Evolutionary conservation across 768 basidiomycete genomes (phyloP), one percentile per base, ranked within the genome.

Genomic region (Saitozyma sp.): DNA sequence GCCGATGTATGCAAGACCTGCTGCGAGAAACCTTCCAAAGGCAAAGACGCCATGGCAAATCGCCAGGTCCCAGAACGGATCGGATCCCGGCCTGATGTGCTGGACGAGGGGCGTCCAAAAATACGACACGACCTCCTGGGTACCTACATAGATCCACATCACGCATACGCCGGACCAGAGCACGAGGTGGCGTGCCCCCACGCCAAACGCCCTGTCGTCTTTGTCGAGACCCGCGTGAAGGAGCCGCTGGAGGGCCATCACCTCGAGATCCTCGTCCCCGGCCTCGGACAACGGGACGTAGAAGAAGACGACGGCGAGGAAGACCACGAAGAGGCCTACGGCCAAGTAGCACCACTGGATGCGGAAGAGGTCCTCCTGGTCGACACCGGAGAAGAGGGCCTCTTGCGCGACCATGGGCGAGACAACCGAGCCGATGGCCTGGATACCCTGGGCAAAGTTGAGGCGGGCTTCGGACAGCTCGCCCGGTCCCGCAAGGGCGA

Each of bases 341-440:
- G 69, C 71, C 37, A 77, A 61, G 50, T 77, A 77, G 46, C 68
- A 72, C 75, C 75, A 77, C 56, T 77, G 73, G 8, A 71, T 67
- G 11, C 68, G 63, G 67, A 74, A 71, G 39, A 73, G 50, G 10
- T 59, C 49, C 9, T 14, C 40, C 13, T 58, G 58, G 20, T 45
- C 50, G 19, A 72, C 61, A 29, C 62, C 50, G 11, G 39, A 49
- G 56, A 73, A 70, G 11, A 77, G 50, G 6, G 62, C 73, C 46
- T 67, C 61, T 29, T 65, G 50, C 3, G 75, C 71, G 17, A 77
- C 50, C 17, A 77, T 65, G 8, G 70, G 66, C 4, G 66, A 62
- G 11, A 66, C 20, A 7, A 73, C 59, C 7, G 56, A 55, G 9
- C 70, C 71, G 37, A 74, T 63, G 4, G 62, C 75, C 54, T 77